A percentile compares a stretch with the other conserved stretches of the same genome.
phyloP scores from a whole-genome alignment of 257 asterid species.

The Solanum phureja region DNA sequence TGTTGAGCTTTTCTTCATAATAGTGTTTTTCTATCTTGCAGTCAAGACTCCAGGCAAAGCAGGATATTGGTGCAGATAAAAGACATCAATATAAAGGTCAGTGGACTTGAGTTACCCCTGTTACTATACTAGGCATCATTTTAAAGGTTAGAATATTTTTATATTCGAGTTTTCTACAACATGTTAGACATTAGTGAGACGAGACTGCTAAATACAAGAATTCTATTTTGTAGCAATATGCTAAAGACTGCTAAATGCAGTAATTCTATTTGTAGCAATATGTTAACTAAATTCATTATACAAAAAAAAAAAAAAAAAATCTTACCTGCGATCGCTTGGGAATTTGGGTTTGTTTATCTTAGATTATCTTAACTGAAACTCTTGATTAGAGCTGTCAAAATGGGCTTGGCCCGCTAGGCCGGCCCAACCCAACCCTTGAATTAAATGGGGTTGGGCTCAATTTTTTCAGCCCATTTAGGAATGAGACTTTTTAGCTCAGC shows the following conservation, averaged over 20 bases:
- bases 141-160: not conserved
- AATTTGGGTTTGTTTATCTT: not conserved
- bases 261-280: not conserved
- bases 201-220: not conserved
- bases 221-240: not conserved
- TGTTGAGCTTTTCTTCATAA: not conserved
- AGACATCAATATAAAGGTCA: constrained; percentile 79
- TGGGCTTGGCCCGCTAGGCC: no score
- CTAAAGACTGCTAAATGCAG: not conserved
- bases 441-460: no score
- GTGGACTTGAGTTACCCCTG: not conserved
- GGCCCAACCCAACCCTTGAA: no score
- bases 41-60: constrained; percentile 98
- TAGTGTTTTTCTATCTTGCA: constrained; percentile 23
- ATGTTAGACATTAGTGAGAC: not conserved
- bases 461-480: no score
- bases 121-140: not conserved
- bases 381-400: not conserved
- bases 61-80: constrained; percentile 48
- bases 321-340: not conserved
- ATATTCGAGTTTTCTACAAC: not conserved
- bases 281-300: not conserved
- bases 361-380: not conserved
- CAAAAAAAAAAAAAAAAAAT: not conserved
- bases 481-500: no score